Base-by-base conservation (phyloP, 129 eudicot genomes). In the Chrysanthemum seticuspe region DNA sequence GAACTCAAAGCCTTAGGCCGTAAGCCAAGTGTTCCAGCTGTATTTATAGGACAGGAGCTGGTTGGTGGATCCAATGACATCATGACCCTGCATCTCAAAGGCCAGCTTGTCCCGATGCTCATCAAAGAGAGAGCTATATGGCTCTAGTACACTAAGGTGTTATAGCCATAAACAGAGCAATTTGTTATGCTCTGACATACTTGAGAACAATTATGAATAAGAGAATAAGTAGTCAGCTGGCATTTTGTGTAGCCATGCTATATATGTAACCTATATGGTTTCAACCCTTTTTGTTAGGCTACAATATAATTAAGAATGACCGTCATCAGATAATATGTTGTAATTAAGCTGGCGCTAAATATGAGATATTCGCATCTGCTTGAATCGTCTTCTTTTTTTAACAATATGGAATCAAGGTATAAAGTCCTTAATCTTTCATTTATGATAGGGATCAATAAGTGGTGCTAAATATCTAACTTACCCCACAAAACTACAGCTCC, bases 61-160 rank as follows among this genome's bases (percentile, higher is more conserved):
- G 70, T 90, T 54, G 97, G 97, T 11, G 97, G 97, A 64, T 64
- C 97, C 27, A 82, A 92, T 67, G 91, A 88, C 77, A 74, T 87
- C 18, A 89, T 89, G 83, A 87, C 87, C 84, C 95, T 92, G 65
- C 88, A 85, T 79, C 55, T 92, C 31, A 73, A 81, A 74, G 88
- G 91, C 40, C 68, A 83, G 76, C 83, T 92, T 62, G 89, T 80
- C 62, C 94, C 95, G 11, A 54, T 83, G 85, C 90, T 92, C 44
- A 83, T 79, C 6, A 81, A 79, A 74, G 91, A 96, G 16, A 84
- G 83, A 1, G 98, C 96, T 50, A 92, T 92, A 70, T 92, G 98
- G 96, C 31, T 89, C 53, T 92, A 79, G 79, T 36, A 27, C 47
- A 11, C 56, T 21, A 13, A 4, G 13, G 13, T 55, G 25, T 53